Percentiles rank a stretch among this genome's conserved stretches.
phyloP scores from a whole-genome alignment of 2,329 filamentous ascomycete genomes.

The Venturia asperata region DNA sequence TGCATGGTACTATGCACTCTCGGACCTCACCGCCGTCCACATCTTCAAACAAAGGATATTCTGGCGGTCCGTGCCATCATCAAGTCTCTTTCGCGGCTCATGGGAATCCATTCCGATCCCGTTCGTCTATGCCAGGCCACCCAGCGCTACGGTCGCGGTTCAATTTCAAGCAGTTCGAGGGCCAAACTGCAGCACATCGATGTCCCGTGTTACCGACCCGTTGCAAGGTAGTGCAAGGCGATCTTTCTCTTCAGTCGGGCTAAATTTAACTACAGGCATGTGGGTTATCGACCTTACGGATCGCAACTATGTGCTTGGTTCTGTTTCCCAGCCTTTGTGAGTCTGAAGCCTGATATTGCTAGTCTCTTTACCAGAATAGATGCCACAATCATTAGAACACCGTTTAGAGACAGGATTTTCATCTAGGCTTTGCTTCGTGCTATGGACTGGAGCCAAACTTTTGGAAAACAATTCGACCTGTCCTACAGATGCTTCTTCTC shows the following conservation, averaged over 20 bases:
- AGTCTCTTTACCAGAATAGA: background rate
- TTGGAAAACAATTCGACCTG: background rate
- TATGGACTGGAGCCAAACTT: background rate
- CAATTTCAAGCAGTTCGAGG: background rate
- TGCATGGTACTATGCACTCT: background rate
- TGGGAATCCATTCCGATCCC: background rate
- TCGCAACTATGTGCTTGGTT: background rate
- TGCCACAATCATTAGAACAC: background rate
- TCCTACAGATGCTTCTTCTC: background rate
- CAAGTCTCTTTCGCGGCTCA: background rate
- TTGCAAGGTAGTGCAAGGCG: background rate
- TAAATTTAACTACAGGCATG: background rate
- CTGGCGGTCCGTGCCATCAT: background rate
- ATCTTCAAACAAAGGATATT: background rate
- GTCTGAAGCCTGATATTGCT: background rate
- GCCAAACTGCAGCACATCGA: conserved; percentile 2
- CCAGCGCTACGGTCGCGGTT: background rate
- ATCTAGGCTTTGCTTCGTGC: background rate
- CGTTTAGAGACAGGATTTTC: background rate
- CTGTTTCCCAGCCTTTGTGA: background rate
- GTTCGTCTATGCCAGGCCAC: background rate
- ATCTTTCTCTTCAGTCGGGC: conserved; percentile 1
- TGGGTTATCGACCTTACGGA: background rate
- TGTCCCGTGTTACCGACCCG: background rate
- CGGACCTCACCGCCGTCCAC: background rate